Conservation (phyloP, 2,329 filamentous ascomycete species). For the Neofusicoccum sp. region DNA sequence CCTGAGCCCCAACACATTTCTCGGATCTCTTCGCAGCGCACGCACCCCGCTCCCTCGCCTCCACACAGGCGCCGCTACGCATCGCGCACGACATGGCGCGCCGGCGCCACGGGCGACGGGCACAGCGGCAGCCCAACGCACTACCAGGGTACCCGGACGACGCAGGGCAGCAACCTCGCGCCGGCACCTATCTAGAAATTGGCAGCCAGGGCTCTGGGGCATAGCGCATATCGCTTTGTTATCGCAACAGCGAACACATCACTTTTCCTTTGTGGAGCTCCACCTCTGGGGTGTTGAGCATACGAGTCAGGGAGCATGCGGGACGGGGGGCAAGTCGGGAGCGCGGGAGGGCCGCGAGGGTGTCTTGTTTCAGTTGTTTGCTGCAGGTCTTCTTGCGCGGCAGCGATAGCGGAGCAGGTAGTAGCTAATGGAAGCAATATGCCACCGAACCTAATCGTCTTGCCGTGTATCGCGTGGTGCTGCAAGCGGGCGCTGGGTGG, state of each 20-base stretch:
- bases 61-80: background rate
- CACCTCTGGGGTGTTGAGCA: constrained; percentile 13
- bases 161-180: constrained; percentile 14
- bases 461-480: background rate
- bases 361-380: constrained; percentile 9
- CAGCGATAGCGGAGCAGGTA: background rate
- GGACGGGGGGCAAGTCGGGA: background rate
- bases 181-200: background rate
- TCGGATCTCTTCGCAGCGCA: background rate
- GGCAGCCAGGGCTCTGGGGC: background rate
- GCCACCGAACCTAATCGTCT: background rate
- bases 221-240: background rate
- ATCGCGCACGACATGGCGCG: background rate
- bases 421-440: constrained; percentile 9
- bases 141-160: constrained; percentile 10
- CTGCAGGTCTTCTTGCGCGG: background rate
- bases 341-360: constrained; percentile 4
- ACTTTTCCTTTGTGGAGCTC: constrained; percentile 12
- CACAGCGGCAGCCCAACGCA: constrained; percentile 8
- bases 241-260: constrained; percentile 9
- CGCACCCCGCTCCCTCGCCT: background rate
- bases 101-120: background rate
- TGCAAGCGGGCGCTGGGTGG: background rate
- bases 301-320: background rate
- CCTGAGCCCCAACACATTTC: constrained; percentile 4